Conservation (phyloP, 2,329 filamentous ascomycete genomes). For the Macrophomina tecta region DNA sequence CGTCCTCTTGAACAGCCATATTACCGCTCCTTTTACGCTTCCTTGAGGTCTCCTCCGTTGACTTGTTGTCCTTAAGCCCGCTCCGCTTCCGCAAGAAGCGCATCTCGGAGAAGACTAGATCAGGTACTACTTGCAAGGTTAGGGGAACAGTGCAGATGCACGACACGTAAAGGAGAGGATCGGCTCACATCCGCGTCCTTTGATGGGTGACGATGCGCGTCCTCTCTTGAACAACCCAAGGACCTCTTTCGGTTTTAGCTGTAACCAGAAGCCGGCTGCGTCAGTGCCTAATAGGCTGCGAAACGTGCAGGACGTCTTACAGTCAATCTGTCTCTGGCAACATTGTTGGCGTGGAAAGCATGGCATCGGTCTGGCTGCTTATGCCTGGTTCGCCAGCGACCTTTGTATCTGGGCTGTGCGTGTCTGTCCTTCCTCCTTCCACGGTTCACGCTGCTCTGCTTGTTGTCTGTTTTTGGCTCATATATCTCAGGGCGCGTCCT, state of each 20-base stretch:
- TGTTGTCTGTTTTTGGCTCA: slow-evolving; percentile 41
- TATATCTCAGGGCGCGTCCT: slow-evolving; percentile 56
- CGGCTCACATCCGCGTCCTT: slow-evolving; percentile 48
- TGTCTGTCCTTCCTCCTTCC: slow-evolving; percentile 34
- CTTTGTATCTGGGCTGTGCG: slow-evolving; percentile 38
- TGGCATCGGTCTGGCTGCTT: slow-evolving; percentile 47
- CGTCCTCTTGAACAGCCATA: slow-evolving; percentile 43
- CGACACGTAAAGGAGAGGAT: slow-evolving; percentile 33
- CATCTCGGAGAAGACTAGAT: slow-evolving; percentile 60
- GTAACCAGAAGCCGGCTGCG: slow-evolving; percentile 37
- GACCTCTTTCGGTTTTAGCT: slow-evolving; percentile 52
- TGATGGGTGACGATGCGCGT: slow-evolving; percentile 52
- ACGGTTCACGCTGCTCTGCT: slow-evolving; percentile 33
- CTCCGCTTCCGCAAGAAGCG: slow-evolving; percentile 52
- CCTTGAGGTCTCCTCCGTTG: slow-evolving; percentile 33
- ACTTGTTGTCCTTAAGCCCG: slow-evolving; percentile 35
- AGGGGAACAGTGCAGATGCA: slow-evolving; percentile 32
- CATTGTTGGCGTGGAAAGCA: slow-evolving; percentile 53
- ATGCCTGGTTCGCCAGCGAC: slow-evolving; percentile 45
- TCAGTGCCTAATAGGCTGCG: slow-evolving; percentile 20
- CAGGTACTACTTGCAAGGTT: slow-evolving; percentile 50
- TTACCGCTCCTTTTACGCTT: slow-evolving; percentile 43
- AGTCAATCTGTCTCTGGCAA: slow-evolving; percentile 53
- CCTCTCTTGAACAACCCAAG: slow-evolving; percentile 58
- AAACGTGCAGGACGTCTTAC: slow-evolving; percentile 39